Evolutionary conservation across 2,329 filamentous ascomycete genomes (phyloP).

Genomic region (Aspergillus novofumigatus): DNA sequence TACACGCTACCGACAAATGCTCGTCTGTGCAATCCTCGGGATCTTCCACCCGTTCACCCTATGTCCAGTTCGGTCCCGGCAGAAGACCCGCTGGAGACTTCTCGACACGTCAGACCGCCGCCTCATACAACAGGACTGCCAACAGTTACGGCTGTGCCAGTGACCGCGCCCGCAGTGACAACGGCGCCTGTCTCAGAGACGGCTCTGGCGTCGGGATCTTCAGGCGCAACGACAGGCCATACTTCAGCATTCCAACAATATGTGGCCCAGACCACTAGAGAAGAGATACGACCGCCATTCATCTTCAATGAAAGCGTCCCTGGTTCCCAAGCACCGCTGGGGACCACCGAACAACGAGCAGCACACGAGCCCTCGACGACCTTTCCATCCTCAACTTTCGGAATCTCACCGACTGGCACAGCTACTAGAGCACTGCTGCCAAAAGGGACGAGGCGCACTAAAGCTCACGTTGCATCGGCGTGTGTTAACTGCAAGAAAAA

Average conservation of each 20-base stretch:
- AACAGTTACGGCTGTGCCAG: constrained; percentile 13
- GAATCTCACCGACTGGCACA: constrained; percentile 17
- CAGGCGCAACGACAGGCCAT: constrained; percentile 10
- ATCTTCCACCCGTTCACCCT: constrained; percentile 37
- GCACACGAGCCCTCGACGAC: constrained; percentile 17
- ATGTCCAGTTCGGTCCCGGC: constrained; percentile 42
- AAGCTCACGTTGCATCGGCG: constrained; percentile 46
- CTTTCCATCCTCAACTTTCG: constrained; percentile 24
- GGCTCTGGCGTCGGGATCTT: constrained; percentile 12
- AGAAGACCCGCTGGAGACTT: constrained; percentile 35
- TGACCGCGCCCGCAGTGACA: constrained; percentile 3
- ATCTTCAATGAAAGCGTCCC: constrained; percentile 17
- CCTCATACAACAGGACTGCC: constrained; percentile 26
- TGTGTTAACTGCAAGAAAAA: constrained; percentile 49
- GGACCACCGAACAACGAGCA: constrained; percentile 16
- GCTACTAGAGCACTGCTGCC: constrained; percentile 27
- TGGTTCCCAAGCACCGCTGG: constrained; percentile 14
- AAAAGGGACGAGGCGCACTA: constrained; percentile 42
- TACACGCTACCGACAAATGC: constrained; percentile 34
- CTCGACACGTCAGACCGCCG: constrained; percentile 30
- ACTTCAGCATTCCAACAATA: constrained; percentile 14
- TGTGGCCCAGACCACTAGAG: constrained; percentile 10
- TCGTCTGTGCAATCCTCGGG: constrained; percentile 37
- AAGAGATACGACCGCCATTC: constrained; percentile 15
- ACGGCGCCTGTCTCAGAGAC: constrained; percentile 8